phyloP scores from a whole-genome alignment of 805 yeast species.

The Zygotorulaspora sp. region DNA sequence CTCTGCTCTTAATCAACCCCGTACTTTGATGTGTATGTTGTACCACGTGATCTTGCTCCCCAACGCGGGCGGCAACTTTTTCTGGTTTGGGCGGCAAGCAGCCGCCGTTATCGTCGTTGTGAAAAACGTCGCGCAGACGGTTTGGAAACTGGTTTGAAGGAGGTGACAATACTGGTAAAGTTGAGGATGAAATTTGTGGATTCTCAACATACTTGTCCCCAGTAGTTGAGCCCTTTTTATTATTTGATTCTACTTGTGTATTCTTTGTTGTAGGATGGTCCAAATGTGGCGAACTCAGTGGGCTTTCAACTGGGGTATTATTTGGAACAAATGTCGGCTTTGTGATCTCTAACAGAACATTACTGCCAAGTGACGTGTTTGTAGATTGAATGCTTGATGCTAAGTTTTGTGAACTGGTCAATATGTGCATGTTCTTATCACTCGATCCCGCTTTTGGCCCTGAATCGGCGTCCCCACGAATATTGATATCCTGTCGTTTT shows the following conservation, averaged over 20 bases:
- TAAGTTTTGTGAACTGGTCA: not conserved
- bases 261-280: not conserved
- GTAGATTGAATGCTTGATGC: conserved; percentile 16
- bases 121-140: conserved; percentile 9
- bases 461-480: not conserved
- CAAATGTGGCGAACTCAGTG: conserved; percentile 12
- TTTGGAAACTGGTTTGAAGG: not conserved
- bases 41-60: conserved; percentile 7
- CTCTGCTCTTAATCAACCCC: conserved; percentile 2
- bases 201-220: not conserved
- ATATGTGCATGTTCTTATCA: not conserved
- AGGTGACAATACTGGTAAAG: conserved; percentile 1
- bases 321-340: conserved; percentile 27
- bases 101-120: conserved; percentile 17
- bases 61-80: conserved; percentile 2
- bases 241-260: not conserved
- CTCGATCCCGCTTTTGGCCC: conserved; percentile 1
- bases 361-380: conserved; percentile 17
- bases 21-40: not conserved
- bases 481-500: not conserved
- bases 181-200: conserved; percentile 1
- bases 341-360: conserved; percentile 17
- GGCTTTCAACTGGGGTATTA: conserved; percentile 29
- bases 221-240: not conserved
- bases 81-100: conserved; percentile 14